phyloP scores from a whole-genome alignment of 805 yeast species.

The Debaryomyces castellii region DNA sequence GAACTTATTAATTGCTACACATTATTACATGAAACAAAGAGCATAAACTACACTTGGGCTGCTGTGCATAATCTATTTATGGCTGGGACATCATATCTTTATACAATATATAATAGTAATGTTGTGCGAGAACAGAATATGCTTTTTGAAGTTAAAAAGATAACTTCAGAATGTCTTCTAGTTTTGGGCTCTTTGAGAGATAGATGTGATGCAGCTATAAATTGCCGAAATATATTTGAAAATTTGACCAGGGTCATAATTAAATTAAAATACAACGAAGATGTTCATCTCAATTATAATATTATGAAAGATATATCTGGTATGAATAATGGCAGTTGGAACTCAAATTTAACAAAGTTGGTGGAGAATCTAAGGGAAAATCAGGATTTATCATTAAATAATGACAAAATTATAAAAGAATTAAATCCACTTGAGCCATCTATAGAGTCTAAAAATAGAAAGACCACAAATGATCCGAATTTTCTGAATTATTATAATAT shows the following conservation, averaged over 20 bases:
- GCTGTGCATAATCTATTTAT: conserved; percentile 85
- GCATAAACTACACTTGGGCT: conserved; percentile 87
- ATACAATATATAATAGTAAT: conserved; percentile 70
- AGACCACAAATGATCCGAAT: neutral
- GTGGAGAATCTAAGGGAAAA: conserved; percentile 28
- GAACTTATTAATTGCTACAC: conserved; percentile 65
- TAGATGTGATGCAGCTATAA: conserved; percentile 75
- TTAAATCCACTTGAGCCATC: neutral
- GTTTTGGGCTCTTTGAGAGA: conserved; percentile 63
- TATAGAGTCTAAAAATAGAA: neutral
- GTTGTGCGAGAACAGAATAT: conserved; percentile 47
- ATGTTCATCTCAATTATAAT: conserved; percentile 18
- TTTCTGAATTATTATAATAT: neutral
- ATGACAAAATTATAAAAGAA: neutral
- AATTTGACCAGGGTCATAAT: conserved; percentile 70
- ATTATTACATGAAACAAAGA: conserved; percentile 52
- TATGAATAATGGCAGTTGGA: conserved; percentile 33
- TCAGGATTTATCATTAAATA: neutral
- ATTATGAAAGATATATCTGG: conserved; percentile 19
- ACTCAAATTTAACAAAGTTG: conserved; percentile 37
- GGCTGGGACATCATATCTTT: conserved; percentile 85
- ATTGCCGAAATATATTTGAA: conserved; percentile 70
- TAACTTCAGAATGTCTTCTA: conserved; percentile 55
- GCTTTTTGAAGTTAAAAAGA: conserved; percentile 42
- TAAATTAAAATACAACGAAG: conserved; percentile 50